A percentile compares a stretch with the other conserved stretches of the same genome.
phyloP scores from a whole-genome alignment of 345 rosid species.

The Kandelia obovata region DNA sequence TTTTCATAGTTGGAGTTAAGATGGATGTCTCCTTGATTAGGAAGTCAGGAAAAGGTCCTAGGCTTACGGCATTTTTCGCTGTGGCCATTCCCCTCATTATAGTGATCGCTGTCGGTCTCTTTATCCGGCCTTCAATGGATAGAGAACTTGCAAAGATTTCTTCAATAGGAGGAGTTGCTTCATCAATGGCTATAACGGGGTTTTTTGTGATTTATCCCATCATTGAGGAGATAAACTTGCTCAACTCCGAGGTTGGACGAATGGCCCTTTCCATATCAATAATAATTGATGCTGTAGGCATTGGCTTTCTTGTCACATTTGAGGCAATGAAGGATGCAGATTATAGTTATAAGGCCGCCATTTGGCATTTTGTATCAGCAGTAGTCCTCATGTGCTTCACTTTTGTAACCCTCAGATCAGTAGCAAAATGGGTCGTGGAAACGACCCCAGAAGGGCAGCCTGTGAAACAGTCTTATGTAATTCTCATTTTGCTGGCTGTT shows the following conservation, averaged over 20 bases:
- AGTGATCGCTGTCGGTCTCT: slow-evolving; percentile 7
- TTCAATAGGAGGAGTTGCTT: slow-evolving; percentile 33
- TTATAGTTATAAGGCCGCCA: background rate
- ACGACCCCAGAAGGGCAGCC: slow-evolving; percentile 2
- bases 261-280: slow-evolving; percentile 47
- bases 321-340: slow-evolving; percentile 27
- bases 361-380: background rate
- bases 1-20: slow-evolving; percentile 52
- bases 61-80: slow-evolving; percentile 34
- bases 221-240: slow-evolving; percentile 53
- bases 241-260: slow-evolving; percentile 61
- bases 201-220: slow-evolving; percentile 48
- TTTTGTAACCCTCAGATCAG: background rate
- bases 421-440: background rate
- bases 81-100: slow-evolving; percentile 26
- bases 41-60: slow-evolving; percentile 42
- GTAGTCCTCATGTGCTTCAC: background rate
- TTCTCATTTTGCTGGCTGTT: background rate
- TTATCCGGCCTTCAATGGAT: slow-evolving; percentile 31
- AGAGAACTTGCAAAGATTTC: slow-evolving; percentile 12
- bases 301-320: slow-evolving; percentile 23
- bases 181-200: slow-evolving; percentile 33
- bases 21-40: slow-evolving; percentile 38
- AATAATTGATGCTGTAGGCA: slow-evolving; percentile 35
- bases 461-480: background rate